Percentiles rank a stretch among this genome's conserved stretches.
Conservation (phyloP, 306 rosid species). For the Glycyrrhiza uralensis region DNA sequence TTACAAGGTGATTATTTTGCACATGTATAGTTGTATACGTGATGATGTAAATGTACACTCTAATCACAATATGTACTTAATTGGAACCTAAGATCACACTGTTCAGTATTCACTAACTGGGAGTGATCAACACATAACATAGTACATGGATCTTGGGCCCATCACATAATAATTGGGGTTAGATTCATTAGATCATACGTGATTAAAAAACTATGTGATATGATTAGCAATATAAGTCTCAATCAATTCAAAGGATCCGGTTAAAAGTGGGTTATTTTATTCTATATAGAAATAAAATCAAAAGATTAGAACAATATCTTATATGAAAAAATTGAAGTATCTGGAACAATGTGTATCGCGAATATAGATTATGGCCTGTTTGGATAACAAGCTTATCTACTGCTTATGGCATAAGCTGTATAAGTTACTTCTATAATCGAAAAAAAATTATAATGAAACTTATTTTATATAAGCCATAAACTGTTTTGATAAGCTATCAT, state of each 20-base stretch:
- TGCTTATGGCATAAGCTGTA: too few species aligned
- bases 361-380: too few species aligned
- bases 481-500: too few species aligned
- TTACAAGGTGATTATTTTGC: not conserved
- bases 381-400: too few species aligned
- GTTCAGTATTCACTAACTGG: not conserved
- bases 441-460: too few species aligned
- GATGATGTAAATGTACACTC: not conserved
- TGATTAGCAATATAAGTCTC: constrained; percentile 3
- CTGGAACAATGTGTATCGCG: not conserved
- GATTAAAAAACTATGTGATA: not conserved
- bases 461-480: too few species aligned
- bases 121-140: constrained; percentile 17
- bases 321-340: not conserved
- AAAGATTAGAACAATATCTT: not conserved
- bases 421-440: too few species aligned
- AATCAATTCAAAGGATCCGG: not conserved
- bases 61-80: not conserved
- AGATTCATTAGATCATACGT: constrained; percentile 19
- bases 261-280: not conserved
- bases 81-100: not conserved
- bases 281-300: not conserved
- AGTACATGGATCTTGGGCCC: constrained; percentile 14
- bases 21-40: not conserved
- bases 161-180: not conserved